Evolutionary conservation across 2,329 filamentous ascomycete genomes (phyloP).

Genomic region (Aspergillus brasiliensis): DNA sequence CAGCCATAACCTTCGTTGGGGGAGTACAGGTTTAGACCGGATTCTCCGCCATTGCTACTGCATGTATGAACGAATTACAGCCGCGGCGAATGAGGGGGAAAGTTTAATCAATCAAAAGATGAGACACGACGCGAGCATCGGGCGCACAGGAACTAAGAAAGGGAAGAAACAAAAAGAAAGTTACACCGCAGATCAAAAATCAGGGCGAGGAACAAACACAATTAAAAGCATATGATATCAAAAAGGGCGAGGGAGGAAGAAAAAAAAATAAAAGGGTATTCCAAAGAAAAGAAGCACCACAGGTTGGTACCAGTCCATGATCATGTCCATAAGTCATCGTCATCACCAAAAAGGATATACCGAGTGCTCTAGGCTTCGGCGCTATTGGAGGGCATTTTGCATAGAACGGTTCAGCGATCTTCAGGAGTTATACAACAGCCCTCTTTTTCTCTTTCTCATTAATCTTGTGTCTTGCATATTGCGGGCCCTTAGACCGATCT

Average conservation of each 20-base stretch:
- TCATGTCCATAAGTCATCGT: conserved; percentile 11
- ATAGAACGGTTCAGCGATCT: conserved; percentile 26
- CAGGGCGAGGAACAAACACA: neutral
- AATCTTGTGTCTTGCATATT: conserved; percentile 12
- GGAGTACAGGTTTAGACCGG: neutral
- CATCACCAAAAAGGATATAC: conserved; percentile 17
- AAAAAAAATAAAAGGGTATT: neutral
- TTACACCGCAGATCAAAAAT: conserved; percentile 7
- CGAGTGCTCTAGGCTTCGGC: conserved; percentile 10
- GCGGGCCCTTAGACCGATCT: conserved; percentile 15
- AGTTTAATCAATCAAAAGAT: conserved; percentile 25
- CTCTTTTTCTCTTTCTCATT: conserved; percentile 8
- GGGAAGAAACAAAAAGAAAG: conserved; percentile 21
- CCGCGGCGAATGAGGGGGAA: no score
- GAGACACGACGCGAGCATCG: conserved; percentile 4
- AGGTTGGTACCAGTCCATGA: conserved; percentile 17
- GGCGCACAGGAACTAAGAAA: conserved; percentile 16
- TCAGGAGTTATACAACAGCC: conserved; percentile 12
- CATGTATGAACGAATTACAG: neutral
- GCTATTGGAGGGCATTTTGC: conserved; percentile 20
- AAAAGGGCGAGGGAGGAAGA: neutral
- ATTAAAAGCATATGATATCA: neutral
- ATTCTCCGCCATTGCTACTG: neutral
- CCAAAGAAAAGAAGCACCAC: conserved; percentile 13
- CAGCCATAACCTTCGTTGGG: conserved; percentile 17